A percentile compares a stretch with the other conserved stretches of the same genome.
phyloP scores from a whole-genome alignment of 1,139 yeast genomes.

The Candida glucosophila region DNA sequence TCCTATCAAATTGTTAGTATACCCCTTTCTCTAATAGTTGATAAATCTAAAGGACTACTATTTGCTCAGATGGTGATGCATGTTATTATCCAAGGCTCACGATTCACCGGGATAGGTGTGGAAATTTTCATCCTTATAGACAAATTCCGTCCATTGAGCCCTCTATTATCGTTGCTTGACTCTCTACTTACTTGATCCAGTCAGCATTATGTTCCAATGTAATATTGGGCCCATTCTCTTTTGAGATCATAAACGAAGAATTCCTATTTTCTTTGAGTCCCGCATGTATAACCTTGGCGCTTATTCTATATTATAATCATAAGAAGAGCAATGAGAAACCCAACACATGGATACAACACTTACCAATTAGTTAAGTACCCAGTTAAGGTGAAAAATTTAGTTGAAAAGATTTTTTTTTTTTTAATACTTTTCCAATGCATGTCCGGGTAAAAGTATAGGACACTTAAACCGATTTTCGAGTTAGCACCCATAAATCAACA shows the following conservation, averaged over 20 bases:
- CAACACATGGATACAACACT: too few species aligned
- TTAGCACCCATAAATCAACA: too few species aligned
- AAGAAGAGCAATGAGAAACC: too few species aligned
- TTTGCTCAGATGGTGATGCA: constrained; percentile 88
- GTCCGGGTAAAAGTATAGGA: too few species aligned
- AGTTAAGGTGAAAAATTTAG: too few species aligned
- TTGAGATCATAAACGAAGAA: constrained; percentile 52
- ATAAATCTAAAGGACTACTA: background rate
- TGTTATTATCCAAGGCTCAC: constrained; percentile 59
- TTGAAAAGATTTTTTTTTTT: too few species aligned
- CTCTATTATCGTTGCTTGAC: background rate
- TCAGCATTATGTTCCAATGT: background rate
- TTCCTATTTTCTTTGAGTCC: constrained; percentile 51
- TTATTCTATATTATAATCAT: too few species aligned
- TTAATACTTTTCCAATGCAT: too few species aligned
- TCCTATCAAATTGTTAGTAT: background rate
- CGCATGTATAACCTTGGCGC: constrained; percentile 63
- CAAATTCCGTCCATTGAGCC: background rate
- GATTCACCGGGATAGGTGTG: constrained; percentile 55
- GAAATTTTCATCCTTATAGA: constrained; percentile 28
- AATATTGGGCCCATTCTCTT: background rate
- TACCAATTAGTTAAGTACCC: too few species aligned
- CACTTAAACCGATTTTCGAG: too few species aligned
- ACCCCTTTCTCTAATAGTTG: constrained; percentile 13
- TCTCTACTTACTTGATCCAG: constrained; percentile 1